A percentile compares a stretch with the other conserved stretches of the same genome.
Evolutionary conservation across 2,329 filamentous ascomycete genomes (phyloP).

Genomic region (Microdochium bolleyi): DNA sequence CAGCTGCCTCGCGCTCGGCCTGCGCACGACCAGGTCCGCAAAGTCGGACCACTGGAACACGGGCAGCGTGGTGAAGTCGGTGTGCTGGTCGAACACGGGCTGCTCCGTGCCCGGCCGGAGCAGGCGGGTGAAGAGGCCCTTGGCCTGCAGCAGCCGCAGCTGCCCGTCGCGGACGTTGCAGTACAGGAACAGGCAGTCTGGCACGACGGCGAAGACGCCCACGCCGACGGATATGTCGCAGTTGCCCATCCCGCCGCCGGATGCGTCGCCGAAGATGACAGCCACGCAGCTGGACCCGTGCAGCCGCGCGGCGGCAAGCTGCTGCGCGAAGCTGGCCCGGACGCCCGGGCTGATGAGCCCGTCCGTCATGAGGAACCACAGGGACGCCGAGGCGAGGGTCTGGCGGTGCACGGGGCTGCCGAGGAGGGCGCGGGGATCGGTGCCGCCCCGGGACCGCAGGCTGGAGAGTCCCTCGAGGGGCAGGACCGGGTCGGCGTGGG

Average conservation of each 20-base stretch:
- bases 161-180: slow-evolving; percentile 6
- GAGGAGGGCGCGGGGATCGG: background rate
- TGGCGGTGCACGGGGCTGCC: background rate
- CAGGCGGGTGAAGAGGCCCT: slow-evolving; percentile 9
- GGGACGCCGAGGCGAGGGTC: background rate
- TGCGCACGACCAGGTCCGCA: background rate
- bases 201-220: slow-evolving; percentile 10
- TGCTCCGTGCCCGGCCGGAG: slow-evolving; percentile 1
- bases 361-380: slow-evolving; percentile 16
- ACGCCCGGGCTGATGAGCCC: slow-evolving; percentile 5
- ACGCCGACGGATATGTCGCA: slow-evolving; percentile 14
- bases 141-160: slow-evolving; percentile 8
- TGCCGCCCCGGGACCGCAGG: background rate
- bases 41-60: background rate
- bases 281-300: slow-evolving; percentile 12
- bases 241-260: background rate
- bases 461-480: background rate
- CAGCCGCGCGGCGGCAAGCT: slow-evolving; percentile 5
- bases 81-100: background rate
- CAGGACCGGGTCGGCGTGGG: background rate
- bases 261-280: slow-evolving; percentile 11
- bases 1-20: background rate
- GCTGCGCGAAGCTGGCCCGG: slow-evolving; percentile 5
- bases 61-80: background rate
- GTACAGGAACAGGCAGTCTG: slow-evolving; percentile 11